Conservation (phyloP, 257 asterid genomes). For the Solanum ahanhuiri region DNA sequence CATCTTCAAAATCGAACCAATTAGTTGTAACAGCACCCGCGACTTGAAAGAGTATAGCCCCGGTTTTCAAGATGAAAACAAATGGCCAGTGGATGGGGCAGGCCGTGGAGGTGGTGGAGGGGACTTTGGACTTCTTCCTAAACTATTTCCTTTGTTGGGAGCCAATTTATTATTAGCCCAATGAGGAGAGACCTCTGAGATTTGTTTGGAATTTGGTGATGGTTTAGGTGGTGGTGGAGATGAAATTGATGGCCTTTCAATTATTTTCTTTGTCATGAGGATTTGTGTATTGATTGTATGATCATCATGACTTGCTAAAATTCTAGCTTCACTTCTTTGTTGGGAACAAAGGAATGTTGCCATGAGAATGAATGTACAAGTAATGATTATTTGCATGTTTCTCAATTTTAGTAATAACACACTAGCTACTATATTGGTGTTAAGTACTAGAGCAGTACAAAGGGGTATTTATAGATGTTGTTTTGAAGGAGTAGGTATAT, state of each 20-base stretch:
- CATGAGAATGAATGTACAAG: neutral
- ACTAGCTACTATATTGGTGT: neutral
- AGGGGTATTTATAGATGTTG: neutral
- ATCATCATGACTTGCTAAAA: neutral
- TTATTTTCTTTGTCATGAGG: neutral
- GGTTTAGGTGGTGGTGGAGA: neutral
- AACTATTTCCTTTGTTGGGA: neutral
- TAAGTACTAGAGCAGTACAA: neutral
- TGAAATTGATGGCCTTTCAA: neutral
- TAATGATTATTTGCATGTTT: neutral
- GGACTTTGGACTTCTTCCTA: neutral
- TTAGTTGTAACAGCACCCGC: neutral
- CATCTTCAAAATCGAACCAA: neutral
- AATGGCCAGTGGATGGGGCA: neutral
- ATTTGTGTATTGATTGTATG: neutral
- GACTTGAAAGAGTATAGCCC: neutral
- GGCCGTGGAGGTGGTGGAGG: neutral
- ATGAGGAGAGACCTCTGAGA: neutral
- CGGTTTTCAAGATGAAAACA: neutral
- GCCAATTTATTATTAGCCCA: neutral
- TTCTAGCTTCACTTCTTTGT: neutral
- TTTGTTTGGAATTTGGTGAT: neutral
- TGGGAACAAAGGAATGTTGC: neutral
- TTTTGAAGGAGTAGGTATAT: neutral
- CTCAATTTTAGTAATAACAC: neutral